Evolutionary conservation across 306 rosid species (phyloP).

Genomic region (Gillenia trifoliata): DNA sequence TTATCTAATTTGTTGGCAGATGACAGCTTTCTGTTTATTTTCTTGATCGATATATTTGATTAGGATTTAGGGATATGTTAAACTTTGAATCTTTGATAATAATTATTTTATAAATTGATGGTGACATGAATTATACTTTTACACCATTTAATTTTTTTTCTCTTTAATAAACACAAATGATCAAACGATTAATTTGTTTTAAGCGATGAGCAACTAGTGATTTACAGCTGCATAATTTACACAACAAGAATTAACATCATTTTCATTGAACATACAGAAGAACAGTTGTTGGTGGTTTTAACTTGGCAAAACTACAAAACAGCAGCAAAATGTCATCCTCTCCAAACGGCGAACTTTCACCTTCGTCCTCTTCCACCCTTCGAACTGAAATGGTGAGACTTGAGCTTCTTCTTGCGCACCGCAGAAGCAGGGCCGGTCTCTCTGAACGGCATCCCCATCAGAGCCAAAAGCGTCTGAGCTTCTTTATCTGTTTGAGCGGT

Average conservation of each 20-base stretch:
- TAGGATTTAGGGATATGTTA: neutral
- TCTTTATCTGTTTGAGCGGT: conserved; percentile 82
- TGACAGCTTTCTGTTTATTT: neutral
- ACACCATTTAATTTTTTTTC: too few relatives aligned
- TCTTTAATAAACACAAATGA: neutral
- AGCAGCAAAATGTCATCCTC: conserved; percentile 19
- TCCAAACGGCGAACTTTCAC: conserved; percentile 25
- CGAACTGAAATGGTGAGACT: conserved; percentile 84
- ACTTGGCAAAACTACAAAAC: conserved; percentile 16
- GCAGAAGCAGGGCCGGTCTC: conserved; percentile 41
- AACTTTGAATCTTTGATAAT: neutral
- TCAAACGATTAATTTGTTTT: neutral
- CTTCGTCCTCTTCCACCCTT: conserved; percentile 59
- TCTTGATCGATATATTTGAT: neutral
- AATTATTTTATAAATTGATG: neutral
- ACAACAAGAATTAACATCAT: neutral
- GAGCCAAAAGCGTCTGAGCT: conserved; percentile 63
- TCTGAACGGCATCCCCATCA: conserved; percentile 96
- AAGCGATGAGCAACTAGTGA: neutral
- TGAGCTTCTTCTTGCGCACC: conserved; percentile 76
- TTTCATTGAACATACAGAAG: neutral
- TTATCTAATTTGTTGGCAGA: neutral
- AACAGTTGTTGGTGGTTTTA: conserved; percentile 8
- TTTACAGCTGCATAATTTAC: conserved; percentile 1
- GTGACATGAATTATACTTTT: neutral